These are phyloP conservation scores for Geotrichum histeridarum DNA, from an alignment of 1,139 yeast genomes.

Conservation along the genomic window DNA sequence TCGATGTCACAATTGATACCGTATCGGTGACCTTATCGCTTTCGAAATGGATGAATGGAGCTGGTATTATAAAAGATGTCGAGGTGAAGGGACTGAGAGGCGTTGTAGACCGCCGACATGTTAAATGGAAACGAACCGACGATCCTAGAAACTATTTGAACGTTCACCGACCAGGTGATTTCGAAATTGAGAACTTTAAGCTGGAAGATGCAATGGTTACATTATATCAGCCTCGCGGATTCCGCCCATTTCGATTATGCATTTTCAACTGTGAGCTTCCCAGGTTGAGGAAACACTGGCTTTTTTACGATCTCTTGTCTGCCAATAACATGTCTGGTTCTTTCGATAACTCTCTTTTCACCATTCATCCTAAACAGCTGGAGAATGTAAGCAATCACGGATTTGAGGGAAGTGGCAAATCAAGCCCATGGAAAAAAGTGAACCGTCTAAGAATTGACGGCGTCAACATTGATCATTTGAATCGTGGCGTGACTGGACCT, in stretches of 20 bases:
- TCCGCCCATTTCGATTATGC: constrained; percentile 80
- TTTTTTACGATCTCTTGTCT: constrained; percentile 77
- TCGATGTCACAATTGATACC: constrained; percentile 83
- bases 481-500: constrained; percentile 86
- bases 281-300: constrained; percentile 82
- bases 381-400: constrained; percentile 15
- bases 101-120: constrained; percentile 83
- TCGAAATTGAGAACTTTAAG: constrained; percentile 76
- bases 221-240: constrained; percentile 70
- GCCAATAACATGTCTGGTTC: constrained; percentile 86
- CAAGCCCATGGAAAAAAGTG: constrained; percentile 52
- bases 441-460: constrained; percentile 82
- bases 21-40: constrained; percentile 76
- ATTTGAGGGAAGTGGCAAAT: constrained; percentile 22
- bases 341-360: constrained; percentile 87
- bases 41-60: constrained; percentile 83
- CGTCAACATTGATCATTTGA: constrained; percentile 79
- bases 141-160: constrained; percentile 79
- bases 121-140: constrained; percentile 74
- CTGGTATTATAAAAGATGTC: constrained; percentile 78
- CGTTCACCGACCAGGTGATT: constrained; percentile 76
- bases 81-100: constrained; percentile 85
- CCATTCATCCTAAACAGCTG: constrained; percentile 72
- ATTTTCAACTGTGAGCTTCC: constrained; percentile 80
- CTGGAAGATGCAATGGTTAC: constrained; percentile 84